These are phyloP conservation scores for Stenogyne calaminthoides DNA, from an alignment of 305 asterid species.

Conservation along the genomic window DNA sequence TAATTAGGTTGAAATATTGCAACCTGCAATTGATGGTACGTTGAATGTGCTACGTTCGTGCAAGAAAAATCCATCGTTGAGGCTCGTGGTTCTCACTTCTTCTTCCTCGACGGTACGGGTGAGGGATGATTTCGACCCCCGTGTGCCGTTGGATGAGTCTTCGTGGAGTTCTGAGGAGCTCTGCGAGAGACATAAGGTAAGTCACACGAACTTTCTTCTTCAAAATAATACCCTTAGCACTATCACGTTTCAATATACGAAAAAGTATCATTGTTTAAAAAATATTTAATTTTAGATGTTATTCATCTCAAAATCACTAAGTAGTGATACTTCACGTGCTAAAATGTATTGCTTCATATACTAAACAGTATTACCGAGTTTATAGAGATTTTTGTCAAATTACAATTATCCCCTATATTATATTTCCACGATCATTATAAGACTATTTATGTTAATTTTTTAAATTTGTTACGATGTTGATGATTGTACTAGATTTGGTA, in stretches of 20 bases:
- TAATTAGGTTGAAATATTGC: slow-evolving; percentile 65
- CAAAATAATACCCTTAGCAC: too few relatives aligned
- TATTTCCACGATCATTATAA: background rate
- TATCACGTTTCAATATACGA: too few relatives aligned
- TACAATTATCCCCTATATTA: too few relatives aligned
- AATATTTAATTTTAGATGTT: too few relatives aligned
- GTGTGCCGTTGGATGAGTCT: slow-evolving; percentile 67
- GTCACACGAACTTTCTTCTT: too few relatives aligned
- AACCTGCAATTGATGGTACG: slow-evolving; percentile 88
- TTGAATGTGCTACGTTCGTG: slow-evolving; percentile 84
- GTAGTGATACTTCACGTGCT: too few relatives aligned
- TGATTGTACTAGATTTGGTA: slow-evolving; percentile 66
- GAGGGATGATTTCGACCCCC: slow-evolving; percentile 56
- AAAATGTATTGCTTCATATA: too few relatives aligned
- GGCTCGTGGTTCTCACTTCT: slow-evolving; percentile 86
- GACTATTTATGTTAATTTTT: background rate
- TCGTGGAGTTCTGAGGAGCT: slow-evolving; percentile 80
- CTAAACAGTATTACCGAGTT: too few relatives aligned
- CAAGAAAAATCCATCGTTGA: slow-evolving; percentile 62
- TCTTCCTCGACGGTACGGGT: slow-evolving; percentile 83
- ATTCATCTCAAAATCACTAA: too few relatives aligned
- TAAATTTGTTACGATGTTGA: too few relatives aligned
- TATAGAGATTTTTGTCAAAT: too few relatives aligned
- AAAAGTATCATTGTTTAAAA: too few relatives aligned
- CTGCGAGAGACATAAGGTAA: slow-evolving; percentile 67